Base-by-base conservation (phyloP, 805 yeast genomes). In the Hanseniaspora guilliermondii region DNA sequence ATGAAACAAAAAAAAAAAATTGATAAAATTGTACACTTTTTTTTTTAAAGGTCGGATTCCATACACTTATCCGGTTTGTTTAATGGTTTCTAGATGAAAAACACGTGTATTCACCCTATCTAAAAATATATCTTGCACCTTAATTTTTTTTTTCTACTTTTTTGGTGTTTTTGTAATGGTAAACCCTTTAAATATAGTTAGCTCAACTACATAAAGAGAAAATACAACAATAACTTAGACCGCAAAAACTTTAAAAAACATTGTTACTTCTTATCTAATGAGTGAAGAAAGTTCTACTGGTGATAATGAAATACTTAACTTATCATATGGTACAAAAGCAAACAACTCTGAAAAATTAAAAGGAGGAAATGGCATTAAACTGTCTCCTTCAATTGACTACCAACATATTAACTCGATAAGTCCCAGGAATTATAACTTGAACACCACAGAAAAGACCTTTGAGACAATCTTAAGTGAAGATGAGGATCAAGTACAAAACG, bases 401-500 rank as follows among this genome's bases (percentile, higher is more conserved):
- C 36, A 27, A 3, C 17, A 42, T 16, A n/a, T 27, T 4, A 11
- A 32, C 19, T n/a, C 17, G 12, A 42, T 44, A 5, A 38, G 30
- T n/a, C n/a, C 40, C 7, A 17, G 25, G 17, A 8, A 25, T 3
- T 37, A 44, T 21, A 42, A 36, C 19, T n/a, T 11, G 4, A 42
- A 44, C 24, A 25, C 49, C 7, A 52, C 38, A 3, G 55, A 52
- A 21, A 44, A 47, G 14, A 52, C 55, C 11, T 44, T 52, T 52
- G 55, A 52, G 17, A 52, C 55, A 8, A 22, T 52, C 21, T 6
- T 44, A 4, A 52, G 55, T 44, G 55, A 52, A 21, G 55, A 52
- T 17, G 55, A 48, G 14, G 52, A 19, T 7, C 44, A 52, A 7
- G 2, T 16, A 1, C 7, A 36, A 14, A 21, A 37, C 9, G 36